phyloP scores from a whole-genome alignment of 441 rosid genomes.

The Pelargonium cotyledonis region DNA sequence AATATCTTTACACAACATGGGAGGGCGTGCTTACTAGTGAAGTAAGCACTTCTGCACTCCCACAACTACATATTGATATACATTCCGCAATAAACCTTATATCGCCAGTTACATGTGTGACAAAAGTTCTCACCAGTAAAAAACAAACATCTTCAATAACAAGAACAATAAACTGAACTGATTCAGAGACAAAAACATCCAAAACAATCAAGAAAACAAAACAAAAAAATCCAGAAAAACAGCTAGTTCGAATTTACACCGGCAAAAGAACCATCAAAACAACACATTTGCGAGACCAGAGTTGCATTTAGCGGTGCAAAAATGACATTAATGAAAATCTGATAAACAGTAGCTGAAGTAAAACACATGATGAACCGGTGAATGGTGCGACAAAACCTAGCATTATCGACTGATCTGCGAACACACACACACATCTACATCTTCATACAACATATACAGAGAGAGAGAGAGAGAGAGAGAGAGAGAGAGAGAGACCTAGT shows the following conservation, averaged over 20 bases:
- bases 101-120: slow-evolving; percentile 12
- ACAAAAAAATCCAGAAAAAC: too few species aligned
- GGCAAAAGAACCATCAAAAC: too few species aligned
- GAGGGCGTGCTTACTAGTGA: too few species aligned
- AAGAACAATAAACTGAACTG: not conserved
- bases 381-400: not conserved
- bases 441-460: not conserved
- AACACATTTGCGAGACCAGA: too few species aligned
- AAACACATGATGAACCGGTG: too few species aligned
- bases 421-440: not conserved
- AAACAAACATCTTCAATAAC: not conserved
- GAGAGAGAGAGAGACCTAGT: slow-evolving; percentile 28
- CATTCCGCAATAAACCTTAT: not conserved
- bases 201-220: too few species aligned
- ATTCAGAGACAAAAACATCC: too few species aligned
- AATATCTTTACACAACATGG: too few species aligned
- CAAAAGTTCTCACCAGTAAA: not conserved
- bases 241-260: too few species aligned
- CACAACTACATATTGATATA: slow-evolving; percentile 25
- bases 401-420: not conserved
- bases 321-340: too few species aligned
- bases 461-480: slow-evolving; percentile 11
- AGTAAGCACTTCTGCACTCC: slow-evolving; percentile 35
- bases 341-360: too few species aligned
- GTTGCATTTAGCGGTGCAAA: too few species aligned